phyloP scores from a whole-genome alignment of 2,329 filamentous ascomycete species.

The Epichloe aotearoae region DNA sequence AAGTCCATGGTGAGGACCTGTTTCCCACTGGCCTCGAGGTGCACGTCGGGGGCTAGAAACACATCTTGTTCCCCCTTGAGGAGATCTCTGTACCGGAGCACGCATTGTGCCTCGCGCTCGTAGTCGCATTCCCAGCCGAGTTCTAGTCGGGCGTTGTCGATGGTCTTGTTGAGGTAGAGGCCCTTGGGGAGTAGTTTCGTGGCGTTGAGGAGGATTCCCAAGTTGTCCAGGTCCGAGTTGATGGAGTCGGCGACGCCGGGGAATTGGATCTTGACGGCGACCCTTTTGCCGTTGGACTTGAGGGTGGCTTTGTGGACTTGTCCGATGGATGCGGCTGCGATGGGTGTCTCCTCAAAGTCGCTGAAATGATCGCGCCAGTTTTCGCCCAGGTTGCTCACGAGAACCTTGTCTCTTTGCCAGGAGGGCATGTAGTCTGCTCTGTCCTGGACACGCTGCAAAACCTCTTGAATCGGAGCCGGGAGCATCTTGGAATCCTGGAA shows the following conservation, averaged over 20 bases:
- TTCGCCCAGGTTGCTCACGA: constrained; percentile 62
- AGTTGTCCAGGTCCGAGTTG: constrained; percentile 88
- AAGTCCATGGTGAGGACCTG: constrained; percentile 90
- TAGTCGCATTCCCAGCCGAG: constrained; percentile 98
- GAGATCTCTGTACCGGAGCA: constrained; percentile 60
- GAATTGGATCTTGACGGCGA: constrained; percentile 96
- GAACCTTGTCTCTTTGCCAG: constrained; percentile 78
- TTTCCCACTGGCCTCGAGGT: constrained; percentile 65
- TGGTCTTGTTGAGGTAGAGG: constrained; percentile 91
- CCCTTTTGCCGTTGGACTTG: constrained; percentile 58
- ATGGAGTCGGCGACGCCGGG: constrained; percentile 93
- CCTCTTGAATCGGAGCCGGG: constrained; percentile 72
- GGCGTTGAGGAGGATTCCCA: constrained; percentile 79
- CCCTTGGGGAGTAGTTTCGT: constrained; percentile 83
- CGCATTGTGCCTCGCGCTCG: constrained; percentile 71
- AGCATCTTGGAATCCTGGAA: constrained; percentile 97
- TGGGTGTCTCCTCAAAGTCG: constrained; percentile 78
- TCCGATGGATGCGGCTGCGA: constrained; percentile 92
- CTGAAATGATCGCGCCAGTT: constrained; percentile 77
- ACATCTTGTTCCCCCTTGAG: constrained; percentile 51
- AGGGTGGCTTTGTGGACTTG: constrained; percentile 84
- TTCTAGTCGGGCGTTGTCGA: constrained; percentile 84
- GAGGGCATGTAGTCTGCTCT: constrained; percentile 96
- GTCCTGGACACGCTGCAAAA: constrained; percentile 89
- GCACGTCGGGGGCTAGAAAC: constrained; percentile 70